A percentile compares a stretch with the other conserved stretches of the same genome.
phyloP scores from a whole-genome alignment of 2,329 filamentous ascomycete species.

The Pseudogymnoascus sp. region DNA sequence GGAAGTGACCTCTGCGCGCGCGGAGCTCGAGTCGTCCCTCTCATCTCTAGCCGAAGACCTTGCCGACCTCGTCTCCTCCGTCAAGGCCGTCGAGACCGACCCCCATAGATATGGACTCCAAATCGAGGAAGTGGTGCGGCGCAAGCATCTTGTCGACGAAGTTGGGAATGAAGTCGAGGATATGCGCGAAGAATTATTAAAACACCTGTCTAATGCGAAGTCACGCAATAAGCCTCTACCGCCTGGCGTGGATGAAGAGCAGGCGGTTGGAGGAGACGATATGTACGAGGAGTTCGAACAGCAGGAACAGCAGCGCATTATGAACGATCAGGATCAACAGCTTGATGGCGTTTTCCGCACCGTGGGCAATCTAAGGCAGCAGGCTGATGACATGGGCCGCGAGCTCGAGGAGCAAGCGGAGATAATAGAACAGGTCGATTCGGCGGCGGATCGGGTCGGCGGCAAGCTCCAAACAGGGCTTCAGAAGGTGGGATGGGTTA shows the following conservation, averaged over 20 bases:
- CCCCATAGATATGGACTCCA: conserved; percentile 83
- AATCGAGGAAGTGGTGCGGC: conserved; percentile 69
- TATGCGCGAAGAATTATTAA: conserved; percentile 75
- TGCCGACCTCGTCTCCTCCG: conserved; percentile 77
- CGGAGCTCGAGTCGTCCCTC: conserved; percentile 60
- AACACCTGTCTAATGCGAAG: conserved; percentile 38
- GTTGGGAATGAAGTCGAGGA: conserved; percentile 81
- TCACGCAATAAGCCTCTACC: conserved; percentile 50
- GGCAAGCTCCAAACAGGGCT: conserved; percentile 79
- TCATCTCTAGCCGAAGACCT: conserved; percentile 72
- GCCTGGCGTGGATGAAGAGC: conserved; percentile 33
- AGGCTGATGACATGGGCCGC: conserved; percentile 92
- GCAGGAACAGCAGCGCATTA: conserved; percentile 81
- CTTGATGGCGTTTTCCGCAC: conserved; percentile 89
- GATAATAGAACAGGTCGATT: conserved; percentile 80
- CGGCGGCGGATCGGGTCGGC: conserved; percentile 76
- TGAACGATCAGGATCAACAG: conserved; percentile 90
- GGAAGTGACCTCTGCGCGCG: conserved; percentile 72
- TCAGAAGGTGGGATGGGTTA: conserved; percentile 76
- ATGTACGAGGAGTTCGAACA: conserved; percentile 77
- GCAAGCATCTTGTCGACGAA: conserved; percentile 76
- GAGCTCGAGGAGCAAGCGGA: conserved; percentile 92
- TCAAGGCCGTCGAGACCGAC: conserved; percentile 78
- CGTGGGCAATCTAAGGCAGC: conserved; percentile 79
- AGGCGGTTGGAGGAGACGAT: conserved; percentile 26